Base-by-base conservation (phyloP, 2,329 filamentous ascomycete species). In the Daldinia eschscholtzii region DNA sequence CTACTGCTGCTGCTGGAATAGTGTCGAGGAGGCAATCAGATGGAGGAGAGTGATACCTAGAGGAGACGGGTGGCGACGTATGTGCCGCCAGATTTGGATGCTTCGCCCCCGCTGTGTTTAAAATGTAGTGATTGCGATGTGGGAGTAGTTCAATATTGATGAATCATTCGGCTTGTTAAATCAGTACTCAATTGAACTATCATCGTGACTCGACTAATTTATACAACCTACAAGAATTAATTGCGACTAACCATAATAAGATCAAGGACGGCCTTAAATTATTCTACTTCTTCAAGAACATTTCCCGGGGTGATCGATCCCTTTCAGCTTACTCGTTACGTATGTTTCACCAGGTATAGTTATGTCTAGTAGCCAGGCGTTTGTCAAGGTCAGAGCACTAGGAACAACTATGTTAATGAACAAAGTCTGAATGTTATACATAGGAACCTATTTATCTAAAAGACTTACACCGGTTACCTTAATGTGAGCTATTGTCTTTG, bases 121-220 rank as follows among this genome's bases (percentile, higher is more conserved):
- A 65, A 26, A 50, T 50, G 35, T 58, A 39, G 53, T 35, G 59
- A 56, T 56, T 57, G 65, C 50, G 58, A 53, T 61, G 37, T 57
- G 56, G 61, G 59, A 60, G 52, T 64, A 68, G 61, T 65, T 70
- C 55, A 63, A 68, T 63, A 26, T 61, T 68, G 56, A 70, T 68
- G 68, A 63, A 57, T 59, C 53, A 58, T 70, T 64, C 35, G 56
- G 52, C 55, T 61, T 64, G 55, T 64, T 64, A 58, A 62, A 65
- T 13, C 53, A 41, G 26, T 42, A 9, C 7, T 56, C 13, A 18
- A 42, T 42, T 7, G n/a, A 30, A 33, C 7, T 28, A 28, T 48
- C 4, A 48, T 48, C 9, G 46, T 50, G 46, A 30, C 46, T 33
- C 15, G 12, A 42, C 13, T 18, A 42, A 42, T 42, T 6, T 12